These are phyloP conservation scores for Aegilops bicornis DNA, from an alignment of 176 grass and related monocot genomes.

Conservation along the genomic window DNA sequence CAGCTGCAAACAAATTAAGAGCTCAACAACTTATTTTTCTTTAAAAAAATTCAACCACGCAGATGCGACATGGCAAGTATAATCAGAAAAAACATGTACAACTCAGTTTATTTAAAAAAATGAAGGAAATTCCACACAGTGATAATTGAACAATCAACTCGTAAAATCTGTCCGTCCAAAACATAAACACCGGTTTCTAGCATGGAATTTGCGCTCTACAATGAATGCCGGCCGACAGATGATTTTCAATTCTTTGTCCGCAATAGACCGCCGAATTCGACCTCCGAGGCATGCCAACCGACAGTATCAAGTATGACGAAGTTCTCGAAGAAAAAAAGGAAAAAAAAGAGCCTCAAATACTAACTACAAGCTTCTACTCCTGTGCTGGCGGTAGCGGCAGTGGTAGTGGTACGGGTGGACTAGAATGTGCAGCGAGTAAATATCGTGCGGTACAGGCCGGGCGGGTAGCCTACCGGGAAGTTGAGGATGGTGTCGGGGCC, in stretches of 20 bases:
- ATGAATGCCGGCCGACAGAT: too few relatives aligned
- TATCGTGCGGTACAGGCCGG: slow-evolving; percentile 19
- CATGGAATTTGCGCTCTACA: too few relatives aligned
- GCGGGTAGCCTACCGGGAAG: slow-evolving; percentile 42
- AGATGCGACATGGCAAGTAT: too few relatives aligned
- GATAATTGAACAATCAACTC: too few relatives aligned
- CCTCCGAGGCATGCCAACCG: too few relatives aligned
- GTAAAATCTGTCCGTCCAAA: not conserved
- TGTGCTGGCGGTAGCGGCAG: too few relatives aligned
- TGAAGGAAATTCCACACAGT: too few relatives aligned
- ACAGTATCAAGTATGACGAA: too few relatives aligned
- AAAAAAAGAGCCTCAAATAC: too few relatives aligned
- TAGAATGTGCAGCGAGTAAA: slow-evolving; percentile 14
- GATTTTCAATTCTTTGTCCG: not conserved
- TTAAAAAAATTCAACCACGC: not conserved
- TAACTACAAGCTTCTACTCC: too few relatives aligned
- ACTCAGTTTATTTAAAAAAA: not conserved
- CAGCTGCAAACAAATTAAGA: slow-evolving; percentile 6
- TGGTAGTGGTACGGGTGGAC: not conserved
- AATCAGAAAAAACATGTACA: not conserved
- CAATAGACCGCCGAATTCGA: not conserved
- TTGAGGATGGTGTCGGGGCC: slow-evolving; percentile 87
- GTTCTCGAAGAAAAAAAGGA: too few relatives aligned
- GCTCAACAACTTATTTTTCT: too few relatives aligned
- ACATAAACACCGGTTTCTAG: not conserved